phyloP scores from a whole-genome alignment of 2,329 filamentous ascomycete genomes.

The Apiospora pterosperma region DNA sequence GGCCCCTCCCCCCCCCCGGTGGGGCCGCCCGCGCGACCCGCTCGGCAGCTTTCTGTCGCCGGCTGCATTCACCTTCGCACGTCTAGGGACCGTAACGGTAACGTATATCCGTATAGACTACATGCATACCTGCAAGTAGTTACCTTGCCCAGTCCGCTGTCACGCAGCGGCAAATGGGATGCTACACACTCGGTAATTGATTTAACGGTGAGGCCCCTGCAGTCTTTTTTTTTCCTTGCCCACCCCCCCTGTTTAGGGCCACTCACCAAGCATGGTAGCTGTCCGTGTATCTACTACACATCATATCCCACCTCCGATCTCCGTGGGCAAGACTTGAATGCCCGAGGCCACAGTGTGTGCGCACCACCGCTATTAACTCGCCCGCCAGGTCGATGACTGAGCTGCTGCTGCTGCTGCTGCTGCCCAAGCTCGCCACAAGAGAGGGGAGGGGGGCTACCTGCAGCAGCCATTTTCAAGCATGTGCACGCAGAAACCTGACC shows the following conservation, averaged over 20 bases:
- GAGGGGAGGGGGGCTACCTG: not conserved
- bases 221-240: not conserved
- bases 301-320: not conserved
- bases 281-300: not conserved
- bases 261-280: not conserved
- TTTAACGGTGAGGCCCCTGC: not conserved
- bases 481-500: too few relatives aligned
- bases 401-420: not conserved
- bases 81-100: not conserved
- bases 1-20: not conserved
- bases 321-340: not conserved
- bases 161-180: constrained; percentile 4
- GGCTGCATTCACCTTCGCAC: not conserved
- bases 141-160: not conserved
- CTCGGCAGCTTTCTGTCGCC: not conserved
- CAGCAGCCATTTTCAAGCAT: not conserved
- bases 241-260: not conserved
- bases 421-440: not conserved
- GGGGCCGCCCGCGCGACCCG: not conserved
- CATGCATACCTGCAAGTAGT: not conserved
- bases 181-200: constrained; percentile 4
- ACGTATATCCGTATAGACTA: not conserved
- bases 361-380: too few relatives aligned
- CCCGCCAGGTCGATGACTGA: not conserved
- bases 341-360: too few relatives aligned